Evolutionary conservation across 257 asterid species (phyloP).

Genomic region (Penstemon eatonii): DNA sequence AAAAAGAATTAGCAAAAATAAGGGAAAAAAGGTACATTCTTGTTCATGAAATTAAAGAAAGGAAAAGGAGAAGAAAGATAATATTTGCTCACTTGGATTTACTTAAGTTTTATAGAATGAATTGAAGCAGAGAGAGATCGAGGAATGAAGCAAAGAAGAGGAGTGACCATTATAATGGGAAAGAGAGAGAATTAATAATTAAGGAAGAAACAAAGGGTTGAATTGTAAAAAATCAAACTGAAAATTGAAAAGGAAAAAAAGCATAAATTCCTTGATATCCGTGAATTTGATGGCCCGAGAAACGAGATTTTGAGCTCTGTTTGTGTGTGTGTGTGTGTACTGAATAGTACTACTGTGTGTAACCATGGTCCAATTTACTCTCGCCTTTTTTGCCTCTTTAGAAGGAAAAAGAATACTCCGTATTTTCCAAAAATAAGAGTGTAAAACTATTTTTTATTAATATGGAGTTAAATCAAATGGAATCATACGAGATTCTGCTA

Average conservation of each 20-base stretch:
- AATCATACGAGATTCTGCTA: too few relatives aligned
- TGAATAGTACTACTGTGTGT: too few relatives aligned
- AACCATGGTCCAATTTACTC: too few relatives aligned
- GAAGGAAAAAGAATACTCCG: too few relatives aligned
- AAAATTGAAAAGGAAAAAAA: slow-evolving; percentile 11
- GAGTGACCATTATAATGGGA: slow-evolving; percentile 41
- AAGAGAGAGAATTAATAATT: slow-evolving; percentile 33
- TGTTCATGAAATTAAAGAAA: slow-evolving; percentile 14
- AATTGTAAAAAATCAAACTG: slow-evolving; percentile 12
- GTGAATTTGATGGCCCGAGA: slow-evolving; percentile 64
- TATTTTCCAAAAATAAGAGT: too few relatives aligned
- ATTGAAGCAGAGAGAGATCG: slow-evolving; percentile 38
- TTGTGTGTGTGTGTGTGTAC: too few relatives aligned
- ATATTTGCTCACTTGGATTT: slow-evolving; percentile 65
- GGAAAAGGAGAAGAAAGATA: background rate
- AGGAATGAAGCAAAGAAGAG: slow-evolving; percentile 30
- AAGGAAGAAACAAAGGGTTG: slow-evolving; percentile 37
- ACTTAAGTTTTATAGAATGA: slow-evolving; percentile 39
- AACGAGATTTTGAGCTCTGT: slow-evolving; percentile 40
- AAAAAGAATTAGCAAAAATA: background rate
- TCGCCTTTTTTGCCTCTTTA: too few relatives aligned
- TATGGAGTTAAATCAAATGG: too few relatives aligned
- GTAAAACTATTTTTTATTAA: too few relatives aligned
- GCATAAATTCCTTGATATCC: slow-evolving; percentile 61
- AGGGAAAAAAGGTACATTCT: background rate